A percentile compares a stretch with the other conserved stretches of the same genome.
phyloP scores from a whole-genome alignment of 1,284 basidiomycete species.

The Boletus calvinii region DNA sequence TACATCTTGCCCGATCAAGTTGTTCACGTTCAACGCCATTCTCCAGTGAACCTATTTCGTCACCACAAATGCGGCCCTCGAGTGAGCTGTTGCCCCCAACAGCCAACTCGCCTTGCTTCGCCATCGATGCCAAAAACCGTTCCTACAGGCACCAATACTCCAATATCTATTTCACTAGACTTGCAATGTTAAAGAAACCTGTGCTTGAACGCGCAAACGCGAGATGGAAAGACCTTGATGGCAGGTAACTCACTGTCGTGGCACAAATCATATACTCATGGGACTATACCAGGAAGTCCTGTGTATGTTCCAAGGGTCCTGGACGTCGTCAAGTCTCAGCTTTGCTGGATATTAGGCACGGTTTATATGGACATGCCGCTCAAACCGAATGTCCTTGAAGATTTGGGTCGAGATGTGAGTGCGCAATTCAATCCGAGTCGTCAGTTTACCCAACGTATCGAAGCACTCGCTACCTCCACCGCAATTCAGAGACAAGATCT shows the following conservation, averaged over 20 bases:
- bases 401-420: constrained; percentile 89
- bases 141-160: constrained; percentile 89
- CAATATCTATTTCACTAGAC: constrained; percentile 86
- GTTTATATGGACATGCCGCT: constrained; percentile 98
- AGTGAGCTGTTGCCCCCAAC: constrained; percentile 39
- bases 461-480: constrained; percentile 90
- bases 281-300: constrained; percentile 56
- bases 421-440: background rate
- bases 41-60: constrained; percentile 17
- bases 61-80: constrained; percentile 22
- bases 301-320: constrained; percentile 81
- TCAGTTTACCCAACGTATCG: constrained; percentile 3
- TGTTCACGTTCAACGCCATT: too few species aligned
- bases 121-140: constrained; percentile 52
- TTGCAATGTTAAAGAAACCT: constrained; percentile 60
- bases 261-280: constrained; percentile 13
- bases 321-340: constrained; percentile 80
- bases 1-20: too few species aligned
- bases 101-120: constrained; percentile 53
- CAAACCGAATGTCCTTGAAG: constrained; percentile 96
- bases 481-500: constrained; percentile 71
- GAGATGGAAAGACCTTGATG: constrained; percentile 61
- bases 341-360: constrained; percentile 93
- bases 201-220: constrained; percentile 65
- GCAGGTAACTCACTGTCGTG: constrained; percentile 12